Percentiles rank a stretch among this genome's conserved stretches.
phyloP scores from a whole-genome alignment of 2,329 filamentous ascomycete species.

The Dryadomyces sulphureus region DNA sequence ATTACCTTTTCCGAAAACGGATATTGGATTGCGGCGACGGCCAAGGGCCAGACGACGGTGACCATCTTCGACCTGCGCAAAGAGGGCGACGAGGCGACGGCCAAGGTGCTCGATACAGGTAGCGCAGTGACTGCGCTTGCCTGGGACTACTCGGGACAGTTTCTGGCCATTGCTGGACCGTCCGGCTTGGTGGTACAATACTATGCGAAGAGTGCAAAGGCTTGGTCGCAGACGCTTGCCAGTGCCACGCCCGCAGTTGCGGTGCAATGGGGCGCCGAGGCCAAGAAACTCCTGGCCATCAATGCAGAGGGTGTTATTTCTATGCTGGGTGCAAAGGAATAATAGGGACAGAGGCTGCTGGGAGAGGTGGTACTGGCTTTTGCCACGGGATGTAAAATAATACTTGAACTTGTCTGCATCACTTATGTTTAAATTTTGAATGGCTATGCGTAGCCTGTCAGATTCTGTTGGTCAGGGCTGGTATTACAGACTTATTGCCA shows the following conservation, averaged over 20 bases:
- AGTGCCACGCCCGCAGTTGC: conserved; percentile 59
- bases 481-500: no score
- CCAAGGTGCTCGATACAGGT: conserved; percentile 77
- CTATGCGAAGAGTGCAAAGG: conserved; percentile 74
- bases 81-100: conserved; percentile 64
- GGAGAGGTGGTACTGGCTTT: not conserved
- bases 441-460: no score
- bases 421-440: no score
- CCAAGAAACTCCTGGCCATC: conserved; percentile 59
- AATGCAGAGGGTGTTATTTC: conserved; percentile 62
- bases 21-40: conserved; percentile 79
- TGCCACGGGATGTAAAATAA: not conserved
- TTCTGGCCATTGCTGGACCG: conserved; percentile 66
- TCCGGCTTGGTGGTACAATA: conserved; percentile 77
- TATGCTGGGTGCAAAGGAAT: conserved; percentile 46
- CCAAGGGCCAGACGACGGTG: conserved; percentile 62
- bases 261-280: conserved; percentile 63
- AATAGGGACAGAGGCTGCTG: not conserved
- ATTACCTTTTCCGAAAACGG: conserved; percentile 92
- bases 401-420: not conserved
- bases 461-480: no score
- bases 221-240: conserved; percentile 75
- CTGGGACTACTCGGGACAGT: conserved; percentile 96
- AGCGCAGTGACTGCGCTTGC: conserved; percentile 62
- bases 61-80: conserved; percentile 89